phyloP scores from a whole-genome alignment of 176 grass and related monocot genomes.

The Luzula sylvatica region DNA sequence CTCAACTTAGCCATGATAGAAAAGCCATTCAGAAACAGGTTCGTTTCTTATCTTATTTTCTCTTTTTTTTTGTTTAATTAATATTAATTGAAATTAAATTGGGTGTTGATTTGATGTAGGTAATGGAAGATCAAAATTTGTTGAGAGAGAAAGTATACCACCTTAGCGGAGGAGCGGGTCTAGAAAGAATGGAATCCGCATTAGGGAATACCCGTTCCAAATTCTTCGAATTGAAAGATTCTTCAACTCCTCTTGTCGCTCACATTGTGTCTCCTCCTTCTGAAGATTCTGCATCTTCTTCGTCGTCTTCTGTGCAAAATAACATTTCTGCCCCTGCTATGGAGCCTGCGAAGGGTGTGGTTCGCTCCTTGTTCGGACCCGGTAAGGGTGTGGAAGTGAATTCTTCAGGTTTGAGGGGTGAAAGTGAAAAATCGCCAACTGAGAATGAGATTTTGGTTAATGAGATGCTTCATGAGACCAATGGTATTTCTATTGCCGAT shows the following conservation, averaged over 20 bases:
- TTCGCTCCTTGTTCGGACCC: constrained; percentile 36
- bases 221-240: constrained; percentile 81
- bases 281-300: constrained; percentile 19
- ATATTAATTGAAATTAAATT: too few relatives aligned
- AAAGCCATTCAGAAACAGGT: constrained; percentile 93
- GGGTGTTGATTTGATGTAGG: too few relatives aligned
- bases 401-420: not conserved
- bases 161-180: constrained; percentile 72
- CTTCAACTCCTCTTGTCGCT: constrained; percentile 44
- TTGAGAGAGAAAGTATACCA: constrained; percentile 87
- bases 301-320: not conserved
- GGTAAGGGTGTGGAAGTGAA: constrained; percentile 1
- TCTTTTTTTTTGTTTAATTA: constrained; percentile 5
- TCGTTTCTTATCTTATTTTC: constrained; percentile 1
- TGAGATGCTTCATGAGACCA: constrained; percentile 64
- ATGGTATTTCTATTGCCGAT: constrained; percentile 22
- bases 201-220: constrained; percentile 60
- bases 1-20: constrained; percentile 79
- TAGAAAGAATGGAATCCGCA: constrained; percentile 82
- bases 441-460: constrained; percentile 90
- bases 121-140: constrained; percentile 78
- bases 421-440: constrained; percentile 31
- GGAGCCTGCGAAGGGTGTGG: constrained; percentile 30
- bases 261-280: constrained; percentile 43
- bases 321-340: not conserved